Evolutionary conservation across 2,329 filamentous ascomycete genomes (phyloP).

Genomic region (Penicillium janthinellum): DNA sequence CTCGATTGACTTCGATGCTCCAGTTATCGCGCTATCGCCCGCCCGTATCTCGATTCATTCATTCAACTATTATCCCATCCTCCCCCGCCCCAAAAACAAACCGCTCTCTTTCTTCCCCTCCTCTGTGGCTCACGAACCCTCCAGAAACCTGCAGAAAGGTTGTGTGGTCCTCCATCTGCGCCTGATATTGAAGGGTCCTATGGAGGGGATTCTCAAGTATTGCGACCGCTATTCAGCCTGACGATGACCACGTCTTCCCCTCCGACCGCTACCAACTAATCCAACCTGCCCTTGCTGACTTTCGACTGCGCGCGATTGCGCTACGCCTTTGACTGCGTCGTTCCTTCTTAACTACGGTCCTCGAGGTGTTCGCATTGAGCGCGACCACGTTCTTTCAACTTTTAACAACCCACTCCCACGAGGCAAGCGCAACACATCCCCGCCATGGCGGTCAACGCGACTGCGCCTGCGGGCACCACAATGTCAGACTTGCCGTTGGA

Average conservation of each 20-base stretch:
- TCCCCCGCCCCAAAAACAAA: slow-evolving; percentile 28
- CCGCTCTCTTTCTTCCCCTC: slow-evolving; percentile 3
- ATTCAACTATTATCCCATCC: slow-evolving; percentile 3
- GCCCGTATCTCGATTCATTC: slow-evolving; percentile 13
- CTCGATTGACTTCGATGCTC: neutral
- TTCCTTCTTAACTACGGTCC: slow-evolving; percentile 8
- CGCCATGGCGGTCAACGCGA: slow-evolving; percentile 69
- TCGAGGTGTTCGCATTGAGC: neutral
- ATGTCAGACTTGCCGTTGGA: slow-evolving; percentile 75
- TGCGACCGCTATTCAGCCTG: slow-evolving; percentile 13
- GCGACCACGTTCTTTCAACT: neutral
- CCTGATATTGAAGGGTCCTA: slow-evolving; percentile 13
- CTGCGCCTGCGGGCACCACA: slow-evolving; percentile 64
- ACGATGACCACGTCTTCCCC: slow-evolving; percentile 16
- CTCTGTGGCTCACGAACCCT: slow-evolving; percentile 7
- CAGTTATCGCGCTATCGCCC: slow-evolving; percentile 28
- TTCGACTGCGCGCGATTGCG: slow-evolving; percentile 1
- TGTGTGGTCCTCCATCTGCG: slow-evolving; percentile 10
- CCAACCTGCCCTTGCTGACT: slow-evolving; percentile 15
- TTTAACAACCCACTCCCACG: neutral
- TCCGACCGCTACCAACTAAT: slow-evolving; percentile 11
- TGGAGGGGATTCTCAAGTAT: slow-evolving; percentile 25
- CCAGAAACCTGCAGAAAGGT: slow-evolving; percentile 3
- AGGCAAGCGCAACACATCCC: slow-evolving; percentile 16
- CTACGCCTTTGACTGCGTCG: slow-evolving; percentile 10